Evolutionary conservation across 768 basidiomycete species (phyloP), one percentile per base, ranked within the genome.

Genomic region (button mushroom (Agaricus bisporus)): DNA sequence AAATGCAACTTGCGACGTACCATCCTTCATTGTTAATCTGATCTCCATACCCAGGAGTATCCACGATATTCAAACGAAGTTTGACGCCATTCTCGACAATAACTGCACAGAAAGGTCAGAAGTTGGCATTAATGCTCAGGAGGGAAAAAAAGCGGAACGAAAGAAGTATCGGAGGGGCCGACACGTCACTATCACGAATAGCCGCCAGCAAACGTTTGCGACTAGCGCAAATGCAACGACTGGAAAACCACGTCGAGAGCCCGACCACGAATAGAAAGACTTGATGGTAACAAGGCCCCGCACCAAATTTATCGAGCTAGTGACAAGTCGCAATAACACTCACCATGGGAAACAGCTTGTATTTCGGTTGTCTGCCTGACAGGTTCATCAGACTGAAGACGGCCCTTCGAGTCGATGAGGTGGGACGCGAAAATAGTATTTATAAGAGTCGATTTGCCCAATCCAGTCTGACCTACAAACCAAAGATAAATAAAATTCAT

Each of bases 391-490:
- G 91, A 71, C 56, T 86, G 81, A 59, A 93, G 73, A 25, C 97
- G 88, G 35, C 97, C 95, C 79, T 99, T 98, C 37, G 93, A 91
- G 75, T 97, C 95, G 64, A 98, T 88, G 68, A 99, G 81, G 75
- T 98, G 95, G 53, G 94, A 95, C 56, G 97, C 95, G 67, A 99
- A 99, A 70, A 99, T 91, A 45, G 95, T 98, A 81, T 98, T 98
- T 69, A 98, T 92, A 65, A 99, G 77, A 42, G 95, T 99, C 65
- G 94, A 97, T 78, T 99, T 99, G 68, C 95, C 95, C 42, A 99
- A 78, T 57, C 95, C 95, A 48, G 94, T 98, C 77, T 95, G 95
- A 49, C 95, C 95, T 97, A 59, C 39, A 55, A 38, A 60, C 20
- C 2, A 15, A 20, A 29, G 25, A 47, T 29, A 48, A 20, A 49